Evolutionary conservation across 371 early-diverging fungal species (phyloP), one percentile per base, ranked within the genome.

Genomic region (Mortierella sp.): DNA sequence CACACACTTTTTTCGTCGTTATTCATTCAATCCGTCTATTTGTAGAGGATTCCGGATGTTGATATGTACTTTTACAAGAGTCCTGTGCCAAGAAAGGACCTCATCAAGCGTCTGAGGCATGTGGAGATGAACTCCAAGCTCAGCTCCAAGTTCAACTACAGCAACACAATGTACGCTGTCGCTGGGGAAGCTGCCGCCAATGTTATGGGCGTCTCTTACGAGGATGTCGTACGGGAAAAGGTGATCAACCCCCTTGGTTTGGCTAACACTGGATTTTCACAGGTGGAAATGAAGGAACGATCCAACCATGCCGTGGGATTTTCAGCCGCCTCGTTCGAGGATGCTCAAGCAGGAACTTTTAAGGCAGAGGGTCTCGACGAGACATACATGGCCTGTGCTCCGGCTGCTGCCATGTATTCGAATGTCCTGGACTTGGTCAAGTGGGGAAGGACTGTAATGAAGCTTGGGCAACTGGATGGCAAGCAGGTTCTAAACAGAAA

Each of bases 121-220:
- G 57, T 52, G 12, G 43, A 68, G 0, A 17, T 45, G 37, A 19
- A 44, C 5, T 21, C 39, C 46, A 61, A 40, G 17, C 7, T 69
- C 2, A 29, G 48, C 2, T 34, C 52, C 10, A 44, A 28, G 8
- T 4, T 14, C 17, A 37, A 39, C 27, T 62, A 69, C 51, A 53
- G 37, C 58, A 69, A 69, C 44, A 34, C 40, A 34, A 62, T 57
- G 53, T 69, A 57, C 24, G 57, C 40, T 4, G 57, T 62, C 13
- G 63, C 63, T 8, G 69, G 62, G 4, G 57, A 61, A 25, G 69
- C 69, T 2, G 56, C 58, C 22, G 69, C 62, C 21, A 57, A 31
- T 10, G 58, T 69, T 17, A 57, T 51, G 1, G 58, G 54, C 1
- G 29, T 57, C 16, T 31, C 69, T 0, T 62, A 46, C 3, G 48